Evolutionary conservation across 345 rosid species (phyloP).

Genomic region (Hirschfeldia incana): DNA sequence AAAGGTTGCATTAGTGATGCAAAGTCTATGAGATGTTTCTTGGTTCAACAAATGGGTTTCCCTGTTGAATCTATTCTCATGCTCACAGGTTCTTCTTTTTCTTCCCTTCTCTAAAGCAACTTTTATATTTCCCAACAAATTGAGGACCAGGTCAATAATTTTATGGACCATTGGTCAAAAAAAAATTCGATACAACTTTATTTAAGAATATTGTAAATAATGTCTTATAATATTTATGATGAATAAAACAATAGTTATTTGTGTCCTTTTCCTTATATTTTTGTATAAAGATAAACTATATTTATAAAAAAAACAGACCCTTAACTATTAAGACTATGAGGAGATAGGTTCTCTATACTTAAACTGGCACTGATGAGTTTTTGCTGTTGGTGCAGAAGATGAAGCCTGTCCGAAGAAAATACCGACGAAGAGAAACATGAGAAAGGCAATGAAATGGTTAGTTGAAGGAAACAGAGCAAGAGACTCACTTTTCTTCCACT

Average conservation of each 20-base stretch:
- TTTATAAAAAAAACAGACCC: too few species aligned
- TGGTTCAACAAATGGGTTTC: slow-evolving; percentile 54
- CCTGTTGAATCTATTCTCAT: slow-evolving; percentile 49
- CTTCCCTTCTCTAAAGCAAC: background rate
- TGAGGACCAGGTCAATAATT: background rate
- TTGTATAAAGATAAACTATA: background rate
- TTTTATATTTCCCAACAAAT: background rate
- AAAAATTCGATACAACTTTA: background rate
- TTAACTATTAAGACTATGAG: too few species aligned
- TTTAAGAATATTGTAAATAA: too few species aligned
- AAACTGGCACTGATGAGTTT: background rate
- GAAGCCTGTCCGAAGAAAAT: slow-evolving; percentile 49
- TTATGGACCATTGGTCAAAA: background rate
- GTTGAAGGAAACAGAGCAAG: slow-evolving; percentile 67
- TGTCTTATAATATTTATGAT: background rate
- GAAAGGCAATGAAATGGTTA: slow-evolving; percentile 68
- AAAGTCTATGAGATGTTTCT: slow-evolving; percentile 55
- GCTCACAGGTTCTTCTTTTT: slow-evolving; percentile 40
- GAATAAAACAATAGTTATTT: background rate
- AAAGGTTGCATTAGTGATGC: slow-evolving; percentile 68
- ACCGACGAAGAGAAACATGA: slow-evolving; percentile 76
- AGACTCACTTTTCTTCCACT: slow-evolving; percentile 84
- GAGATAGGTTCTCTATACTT: too few species aligned
- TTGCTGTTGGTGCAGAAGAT: slow-evolving; percentile 53
- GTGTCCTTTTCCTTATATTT: background rate